These are phyloP conservation scores for Dictyostelium brefeldianum DNA, from an alignment of 78 protist species.

Conservation along the genomic window DNA sequence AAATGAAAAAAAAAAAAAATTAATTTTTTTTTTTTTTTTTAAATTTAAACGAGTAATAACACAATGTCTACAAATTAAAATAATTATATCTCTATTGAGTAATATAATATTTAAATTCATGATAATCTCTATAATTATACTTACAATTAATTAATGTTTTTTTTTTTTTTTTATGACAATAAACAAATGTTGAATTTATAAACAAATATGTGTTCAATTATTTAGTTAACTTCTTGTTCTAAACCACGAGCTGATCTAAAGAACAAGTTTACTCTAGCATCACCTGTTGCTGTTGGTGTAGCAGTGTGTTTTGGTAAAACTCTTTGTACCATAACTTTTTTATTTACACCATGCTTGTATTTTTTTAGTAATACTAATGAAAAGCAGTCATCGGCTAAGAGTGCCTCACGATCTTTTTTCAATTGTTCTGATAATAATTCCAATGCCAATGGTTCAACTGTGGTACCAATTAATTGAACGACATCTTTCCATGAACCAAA, in stretches of 20 bases:
- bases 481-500: conserved; percentile 84
- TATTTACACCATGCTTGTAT: conserved; percentile 3
- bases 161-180: too few species aligned
- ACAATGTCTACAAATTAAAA: too few species aligned
- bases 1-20: too few species aligned
- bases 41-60: too few species aligned
- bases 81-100: too few species aligned
- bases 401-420: not conserved
- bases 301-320: conserved; percentile 10
- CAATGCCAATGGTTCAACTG: conserved; percentile 32
- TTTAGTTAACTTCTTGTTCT: not conserved
- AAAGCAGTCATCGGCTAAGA: not conserved
- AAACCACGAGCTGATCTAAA: conserved; percentile 57
- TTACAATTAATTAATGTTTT: too few species aligned
- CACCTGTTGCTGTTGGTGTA: conserved; percentile 26
- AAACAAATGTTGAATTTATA: too few species aligned
- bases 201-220: too few species aligned
- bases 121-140: too few species aligned
- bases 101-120: too few species aligned
- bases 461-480: conserved; percentile 33
- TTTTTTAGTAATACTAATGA: too few species aligned
- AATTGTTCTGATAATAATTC: conserved; percentile 37
- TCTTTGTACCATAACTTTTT: not conserved
- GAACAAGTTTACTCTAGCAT: conserved; percentile 65
- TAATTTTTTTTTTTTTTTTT: too few species aligned